Conservation (phyloP, 2,329 filamentous ascomycete genomes). For the Beauveria rudraprayagi region DNA sequence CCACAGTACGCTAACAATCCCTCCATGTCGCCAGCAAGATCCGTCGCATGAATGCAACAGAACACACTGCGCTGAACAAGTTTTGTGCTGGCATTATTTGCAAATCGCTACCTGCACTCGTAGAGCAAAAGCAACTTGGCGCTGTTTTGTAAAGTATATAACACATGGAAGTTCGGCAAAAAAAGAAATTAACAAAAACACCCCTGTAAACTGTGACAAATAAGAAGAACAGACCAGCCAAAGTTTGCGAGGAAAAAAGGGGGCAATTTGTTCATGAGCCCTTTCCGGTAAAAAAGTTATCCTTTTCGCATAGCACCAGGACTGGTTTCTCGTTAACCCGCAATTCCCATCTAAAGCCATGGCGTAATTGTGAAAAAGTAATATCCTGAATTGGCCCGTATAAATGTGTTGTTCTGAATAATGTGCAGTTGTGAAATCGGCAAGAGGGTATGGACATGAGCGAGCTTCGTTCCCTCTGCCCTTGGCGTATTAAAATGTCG, state of each 20-base stretch:
- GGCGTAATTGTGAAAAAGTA: background rate
- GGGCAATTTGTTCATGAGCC: background rate
- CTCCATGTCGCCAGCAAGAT: background rate
- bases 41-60: background rate
- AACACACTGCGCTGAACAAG: background rate
- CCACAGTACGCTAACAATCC: background rate
- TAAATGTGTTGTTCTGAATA: slow-evolving; percentile 6
- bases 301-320: background rate
- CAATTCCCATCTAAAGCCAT: slow-evolving; percentile 8
- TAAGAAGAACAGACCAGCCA: slow-evolving; percentile 4
- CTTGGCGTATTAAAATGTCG: slow-evolving; percentile 16
- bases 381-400: slow-evolving; percentile 10
- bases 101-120: background rate
- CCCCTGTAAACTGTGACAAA: slow-evolving; percentile 6
- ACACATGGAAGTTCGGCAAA: slow-evolving; percentile 3
- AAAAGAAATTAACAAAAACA: slow-evolving; percentile 7
- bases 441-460: slow-evolving; percentile 11
- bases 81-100: slow-evolving; percentile 3
- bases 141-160: slow-evolving; percentile 5
- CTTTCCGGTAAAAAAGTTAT: background rate
- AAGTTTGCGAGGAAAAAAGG: background rate
- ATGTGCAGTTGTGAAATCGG: slow-evolving; percentile 11
- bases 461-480: slow-evolving; percentile 6
- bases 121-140: slow-evolving; percentile 2
- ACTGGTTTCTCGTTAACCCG: slow-evolving; percentile 7